Base-by-base conservation (phyloP, 805 yeast genomes). In the Cyberlindnera bimundalis region DNA sequence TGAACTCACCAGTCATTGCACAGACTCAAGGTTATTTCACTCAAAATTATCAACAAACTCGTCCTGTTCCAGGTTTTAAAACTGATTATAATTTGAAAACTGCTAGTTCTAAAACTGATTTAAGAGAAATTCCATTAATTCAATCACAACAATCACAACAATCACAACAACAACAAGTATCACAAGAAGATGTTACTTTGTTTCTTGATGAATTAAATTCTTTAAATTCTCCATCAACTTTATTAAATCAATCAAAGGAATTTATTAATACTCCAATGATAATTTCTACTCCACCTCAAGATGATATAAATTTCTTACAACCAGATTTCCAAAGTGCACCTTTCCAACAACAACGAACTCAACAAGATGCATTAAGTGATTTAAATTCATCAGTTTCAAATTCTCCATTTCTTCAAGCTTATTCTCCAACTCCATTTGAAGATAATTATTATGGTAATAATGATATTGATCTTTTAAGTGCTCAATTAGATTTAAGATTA, bases 391-490 rank as follows among this genome's bases (percentile, higher is more conserved):
- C 56, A 2, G 59, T 45, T 9, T 44, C 47, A 10, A 51, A 48
- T 21, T 56, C 61, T 0, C 61, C 61, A 5, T 53, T 51, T 31
- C 29, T 55, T 3, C 35, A 46, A 3, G 48, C 53, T 1, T 39
- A 45, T 15, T 42, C 56, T 2, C 52, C 56, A 7, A 37, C 46
- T 18, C 40, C 40, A 2, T 49, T 33, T 18, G 53, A 45, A 15
- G 58, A 50, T 30, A 57, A 51, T 16, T 15, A 44, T 11, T 12
- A 9, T 34, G 25, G 31, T 12, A 7, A 15, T 26, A 23, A 17
- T 4, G 41, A 45, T 10, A 35, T 45, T n/a, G 48, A 43, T 17
- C 26, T 38, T 13, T 29, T 45, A 37, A 44, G 44, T 19, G 27
- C 27, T 21, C 49, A 34, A 18, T 30, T 30, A 39, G 42, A 37